Evolutionary conservation across 1,284 basidiomycete species (phyloP).

Genomic region (Cutaneotrichosporon sp.): DNA sequence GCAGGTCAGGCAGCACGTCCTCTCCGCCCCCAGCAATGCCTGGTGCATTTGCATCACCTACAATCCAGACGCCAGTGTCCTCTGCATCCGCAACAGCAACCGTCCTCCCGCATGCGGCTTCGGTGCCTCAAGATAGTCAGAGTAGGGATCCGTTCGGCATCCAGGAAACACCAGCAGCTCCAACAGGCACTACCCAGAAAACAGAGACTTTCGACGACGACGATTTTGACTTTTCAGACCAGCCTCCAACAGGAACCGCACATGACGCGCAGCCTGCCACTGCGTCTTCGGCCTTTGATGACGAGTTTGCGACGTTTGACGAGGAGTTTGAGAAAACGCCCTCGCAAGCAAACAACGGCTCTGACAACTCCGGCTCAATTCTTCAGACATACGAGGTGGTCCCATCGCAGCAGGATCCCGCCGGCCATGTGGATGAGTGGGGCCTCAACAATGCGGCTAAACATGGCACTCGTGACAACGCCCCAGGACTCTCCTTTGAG

Average conservation of each 20-base stretch:
- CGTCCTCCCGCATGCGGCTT: neutral
- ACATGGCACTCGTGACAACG: slow-evolving; percentile 12
- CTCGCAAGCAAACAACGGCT: slow-evolving; percentile 18
- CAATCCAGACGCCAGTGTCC: too few relatives aligned
- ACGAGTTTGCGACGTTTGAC: slow-evolving; percentile 51
- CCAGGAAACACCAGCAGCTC: too few relatives aligned
- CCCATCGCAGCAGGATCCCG: slow-evolving; percentile 17
- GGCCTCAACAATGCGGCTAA: slow-evolving; percentile 14
- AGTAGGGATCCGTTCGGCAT: too few relatives aligned
- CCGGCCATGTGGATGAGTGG: slow-evolving; percentile 24
- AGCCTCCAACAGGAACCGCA: slow-evolving; percentile 48
- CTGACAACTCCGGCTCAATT: slow-evolving; percentile 21
- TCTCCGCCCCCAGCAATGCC: too few relatives aligned
- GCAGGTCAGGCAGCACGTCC: neutral
- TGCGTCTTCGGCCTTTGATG: slow-evolving; percentile 33
- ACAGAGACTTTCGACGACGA: slow-evolving; percentile 65
- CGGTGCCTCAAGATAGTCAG: neutral
- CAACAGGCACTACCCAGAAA: too few relatives aligned
- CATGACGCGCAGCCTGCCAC: slow-evolving; percentile 9
- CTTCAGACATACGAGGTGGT: slow-evolving; percentile 42
- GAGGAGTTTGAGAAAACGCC: slow-evolving; percentile 43
- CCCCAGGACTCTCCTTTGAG: neutral
- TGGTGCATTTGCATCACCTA: too few relatives aligned
- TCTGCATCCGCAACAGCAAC: too few relatives aligned
- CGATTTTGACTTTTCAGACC: slow-evolving; percentile 71